A percentile compares a stretch with the other conserved stretches of the same genome.
These are phyloP conservation scores for Talaromyces sp. DNA, from an alignment of 2,329 filamentous ascomycete genomes.

Conservation along the genomic window DNA sequence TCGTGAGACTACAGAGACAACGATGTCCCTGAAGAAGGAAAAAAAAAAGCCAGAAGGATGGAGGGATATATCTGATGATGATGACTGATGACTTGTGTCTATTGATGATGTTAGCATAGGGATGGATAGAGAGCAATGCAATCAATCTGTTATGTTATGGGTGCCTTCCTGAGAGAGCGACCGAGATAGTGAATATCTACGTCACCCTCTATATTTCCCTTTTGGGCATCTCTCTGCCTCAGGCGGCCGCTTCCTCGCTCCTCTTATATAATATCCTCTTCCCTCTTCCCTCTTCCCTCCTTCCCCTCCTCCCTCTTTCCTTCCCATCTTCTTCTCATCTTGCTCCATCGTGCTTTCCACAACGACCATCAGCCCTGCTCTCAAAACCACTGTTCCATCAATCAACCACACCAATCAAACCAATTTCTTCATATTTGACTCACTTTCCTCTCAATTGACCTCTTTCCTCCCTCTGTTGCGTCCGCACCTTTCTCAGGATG, in stretches of 20 bases:
- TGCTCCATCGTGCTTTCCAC: constrained; percentile 12
- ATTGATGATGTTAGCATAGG: constrained; percentile 2
- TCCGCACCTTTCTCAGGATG: neutral
- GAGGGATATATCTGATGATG: neutral
- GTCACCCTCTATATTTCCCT: neutral
- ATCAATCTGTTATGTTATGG: neutral
- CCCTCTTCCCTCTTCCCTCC: neutral
- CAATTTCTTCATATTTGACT: neutral
- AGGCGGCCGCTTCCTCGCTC: neutral
- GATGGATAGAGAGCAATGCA: constrained; percentile 3
- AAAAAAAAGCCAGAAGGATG: neutral
- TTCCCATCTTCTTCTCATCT: constrained; percentile 11
- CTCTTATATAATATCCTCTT: neutral
- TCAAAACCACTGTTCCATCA: neutral
- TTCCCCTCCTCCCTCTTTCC: neutral
- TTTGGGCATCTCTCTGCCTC: neutral
- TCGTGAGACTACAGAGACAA: neutral
- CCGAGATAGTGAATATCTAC: neutral
- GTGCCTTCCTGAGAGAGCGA: neutral
- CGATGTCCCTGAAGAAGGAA: neutral
- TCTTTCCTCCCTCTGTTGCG: neutral
- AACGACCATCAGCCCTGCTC: neutral
- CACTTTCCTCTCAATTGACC: neutral
- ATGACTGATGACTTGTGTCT: constrained; percentile 7
- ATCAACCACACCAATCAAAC: neutral